A percentile compares a stretch with the other conserved stretches of the same genome.
Conservation (phyloP, 2,329 filamentous ascomycete genomes). For the Coleophoma crateriformis region DNA sequence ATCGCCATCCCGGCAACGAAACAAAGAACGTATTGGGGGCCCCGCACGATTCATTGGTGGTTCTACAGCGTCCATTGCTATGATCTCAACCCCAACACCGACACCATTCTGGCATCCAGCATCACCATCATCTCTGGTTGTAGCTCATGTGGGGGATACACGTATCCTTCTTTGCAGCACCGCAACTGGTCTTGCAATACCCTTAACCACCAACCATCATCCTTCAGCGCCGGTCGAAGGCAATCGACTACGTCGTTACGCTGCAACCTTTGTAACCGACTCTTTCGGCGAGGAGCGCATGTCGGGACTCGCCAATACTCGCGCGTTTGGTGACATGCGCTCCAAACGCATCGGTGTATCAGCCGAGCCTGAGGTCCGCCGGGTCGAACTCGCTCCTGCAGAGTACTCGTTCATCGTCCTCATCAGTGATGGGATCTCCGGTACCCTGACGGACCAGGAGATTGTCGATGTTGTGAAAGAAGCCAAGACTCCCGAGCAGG, state of each 20-base stretch:
- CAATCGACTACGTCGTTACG: conserved; percentile 77
- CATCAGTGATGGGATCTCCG: conserved; percentile 83
- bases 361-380: conserved; percentile 83
- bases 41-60: conserved; percentile 81
- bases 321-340: conserved; percentile 87
- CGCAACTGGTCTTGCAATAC: conserved; percentile 69
- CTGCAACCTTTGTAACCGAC: conserved; percentile 83
- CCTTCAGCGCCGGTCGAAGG: conserved; percentile 83
- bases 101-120: conserved; percentile 94
- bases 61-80: conserved; percentile 81
- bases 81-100: conserved; percentile 88
- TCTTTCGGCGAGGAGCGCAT: conserved; percentile 97
- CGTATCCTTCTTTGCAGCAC: conserved; percentile 87
- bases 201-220: conserved; percentile 87
- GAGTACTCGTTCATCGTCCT: conserved; percentile 88
- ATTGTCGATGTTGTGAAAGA: conserved; percentile 96
- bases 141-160: conserved; percentile 91
- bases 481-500: conserved; percentile 83
- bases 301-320: conserved; percentile 85
- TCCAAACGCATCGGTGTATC: conserved; percentile 91
- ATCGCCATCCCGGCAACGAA: conserved; percentile 46
- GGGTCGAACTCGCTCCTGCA: conserved; percentile 72
- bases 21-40: conserved; percentile 63
- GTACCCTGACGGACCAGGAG: conserved; percentile 84
- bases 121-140: conserved; percentile 75